Conservation (phyloP, 148 eudicot genomes). For the Bassia scoparia region DNA sequence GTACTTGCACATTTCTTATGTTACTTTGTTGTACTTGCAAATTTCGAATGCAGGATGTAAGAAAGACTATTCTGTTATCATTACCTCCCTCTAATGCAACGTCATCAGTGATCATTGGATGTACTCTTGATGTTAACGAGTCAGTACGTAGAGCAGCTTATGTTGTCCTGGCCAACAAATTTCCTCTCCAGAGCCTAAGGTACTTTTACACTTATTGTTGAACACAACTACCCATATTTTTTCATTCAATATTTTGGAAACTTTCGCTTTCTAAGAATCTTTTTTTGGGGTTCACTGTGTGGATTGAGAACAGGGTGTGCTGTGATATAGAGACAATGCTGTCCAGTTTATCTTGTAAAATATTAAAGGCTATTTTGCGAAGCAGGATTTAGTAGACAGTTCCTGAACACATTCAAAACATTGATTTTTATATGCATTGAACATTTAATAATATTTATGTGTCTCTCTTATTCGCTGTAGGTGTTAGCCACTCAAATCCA, state of each 20-base stretch:
- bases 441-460: too few relatives aligned
- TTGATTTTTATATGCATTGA: too few relatives aligned
- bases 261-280: neutral
- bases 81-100: constrained; percentile 80
- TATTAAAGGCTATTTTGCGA: neutral
- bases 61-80: constrained; percentile 70
- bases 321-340: neutral
- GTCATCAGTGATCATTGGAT: constrained; percentile 57
- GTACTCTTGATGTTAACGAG: constrained; percentile 89
- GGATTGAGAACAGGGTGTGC: neutral
- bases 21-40: constrained; percentile 11
- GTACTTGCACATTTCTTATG: constrained; percentile 8
- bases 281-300: neutral
- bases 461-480: too few relatives aligned
- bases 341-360: neutral
- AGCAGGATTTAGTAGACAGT: neutral
- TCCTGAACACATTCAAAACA: neutral
- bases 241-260: neutral
- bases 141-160: constrained; percentile 89
- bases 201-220: constrained; percentile 12
- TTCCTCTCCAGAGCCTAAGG: constrained; percentile 97
- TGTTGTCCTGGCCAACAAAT: constrained; percentile 80
- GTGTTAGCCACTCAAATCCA: too few relatives aligned
- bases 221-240: neutral
- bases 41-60: constrained; percentile 82